Conservation (phyloP, 2,329 filamentous ascomycete species). For the Chlorencoelia australis region DNA sequence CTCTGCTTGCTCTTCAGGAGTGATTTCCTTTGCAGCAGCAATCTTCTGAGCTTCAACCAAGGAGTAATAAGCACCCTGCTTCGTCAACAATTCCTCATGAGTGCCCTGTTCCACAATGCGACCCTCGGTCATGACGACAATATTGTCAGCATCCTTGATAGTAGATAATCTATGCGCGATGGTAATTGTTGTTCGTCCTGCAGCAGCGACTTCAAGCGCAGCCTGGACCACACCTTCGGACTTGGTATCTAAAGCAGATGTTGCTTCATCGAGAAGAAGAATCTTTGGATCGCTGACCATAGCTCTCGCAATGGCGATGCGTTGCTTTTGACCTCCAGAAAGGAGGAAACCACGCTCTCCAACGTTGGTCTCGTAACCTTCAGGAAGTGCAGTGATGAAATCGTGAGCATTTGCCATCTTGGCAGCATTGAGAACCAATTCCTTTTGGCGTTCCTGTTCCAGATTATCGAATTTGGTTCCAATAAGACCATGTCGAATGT, state of each 20-base stretch:
- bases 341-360: constrained; percentile 88
- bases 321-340: constrained; percentile 92
- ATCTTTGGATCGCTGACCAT: constrained; percentile 88
- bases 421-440: constrained; percentile 70
- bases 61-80: constrained; percentile 64
- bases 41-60: constrained; percentile 87
- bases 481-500: constrained; percentile 84
- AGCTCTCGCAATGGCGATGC: constrained; percentile 86
- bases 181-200: constrained; percentile 86
- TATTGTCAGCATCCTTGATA: constrained; percentile 89
- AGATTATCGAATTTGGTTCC: constrained; percentile 68
- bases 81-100: constrained; percentile 67
- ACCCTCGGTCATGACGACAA: constrained; percentile 82
- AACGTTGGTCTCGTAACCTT: constrained; percentile 90
- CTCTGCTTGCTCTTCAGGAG: constrained; percentile 39
- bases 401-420: constrained; percentile 91
- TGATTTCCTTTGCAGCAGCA: constrained; percentile 46
- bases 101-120: constrained; percentile 87
- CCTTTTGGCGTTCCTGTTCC: constrained; percentile 54
- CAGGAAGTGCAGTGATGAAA: constrained; percentile 72
- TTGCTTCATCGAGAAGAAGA: constrained; percentile 88
- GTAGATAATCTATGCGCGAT: constrained; percentile 94
- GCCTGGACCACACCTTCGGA: constrained; percentile 92
- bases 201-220: constrained; percentile 75
- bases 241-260: constrained; percentile 85